Evolutionary conservation across 441 rosid species (phyloP), one percentile per base, ranked within the genome.

Genomic region (Geranium incanum): DNA sequence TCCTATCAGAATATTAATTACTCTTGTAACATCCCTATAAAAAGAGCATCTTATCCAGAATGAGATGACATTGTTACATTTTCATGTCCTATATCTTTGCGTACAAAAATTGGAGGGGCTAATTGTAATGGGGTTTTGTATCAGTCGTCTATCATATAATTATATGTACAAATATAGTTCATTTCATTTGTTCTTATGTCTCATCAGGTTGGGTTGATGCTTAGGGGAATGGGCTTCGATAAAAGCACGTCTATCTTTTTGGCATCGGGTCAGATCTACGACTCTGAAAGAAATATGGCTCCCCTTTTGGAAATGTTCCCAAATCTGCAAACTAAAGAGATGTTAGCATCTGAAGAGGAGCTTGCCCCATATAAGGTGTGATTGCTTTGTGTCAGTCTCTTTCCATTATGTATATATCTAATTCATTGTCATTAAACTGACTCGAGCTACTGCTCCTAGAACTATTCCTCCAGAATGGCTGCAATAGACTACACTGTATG

Each of bases 401-500:
- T 45, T 28, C 23, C 6, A 62, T 68, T 55, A 41, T 48, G 28
- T 60, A 37, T 66, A 72, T 41, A 23, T 71, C 71, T 68, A 72
- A 52, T 52, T 33, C 36, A 63, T 28, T 38, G 18, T 70, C 16
- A 36, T 59, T 76, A 71, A 52, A 71, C 76, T 82, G 78, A 86
- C 82, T 76, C 71, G 75, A 75, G 70, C 76, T 81, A 11, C 77
- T 82, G 78, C 78, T 77, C 76, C 69, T 83, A 95, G 99, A 95
- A 95, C 84, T 95, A 77, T 77, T 95, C 99, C 74, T 93, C 99
- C 41, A 90, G 99, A 86, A 95, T 93, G 98, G 99, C 99, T 71
- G 99, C 99, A 0, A 90, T 95, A 85, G 99, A 95, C 81, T 95
- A 95, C 81, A 93, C 98, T 12, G 97, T 93, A 68, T 95, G 99